Evolutionary conservation across 176 grass and related monocot species (phyloP).

Genomic region (Tillandsia fasciculata): DNA sequence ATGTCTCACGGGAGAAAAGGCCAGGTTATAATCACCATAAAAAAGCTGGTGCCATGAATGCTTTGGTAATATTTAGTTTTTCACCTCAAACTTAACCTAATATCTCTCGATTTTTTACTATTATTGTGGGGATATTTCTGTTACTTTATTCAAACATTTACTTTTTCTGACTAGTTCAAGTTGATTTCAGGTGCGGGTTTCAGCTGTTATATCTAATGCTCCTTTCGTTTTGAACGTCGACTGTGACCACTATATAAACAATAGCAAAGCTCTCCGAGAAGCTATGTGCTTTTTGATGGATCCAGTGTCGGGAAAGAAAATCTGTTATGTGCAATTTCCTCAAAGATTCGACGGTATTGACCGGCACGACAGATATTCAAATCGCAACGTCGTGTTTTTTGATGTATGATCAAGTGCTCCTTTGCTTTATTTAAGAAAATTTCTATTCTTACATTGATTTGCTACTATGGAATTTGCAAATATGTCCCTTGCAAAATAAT

Average conservation of each 20-base stretch:
- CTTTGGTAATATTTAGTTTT: slow-evolving; percentile 29
- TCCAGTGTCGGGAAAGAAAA: slow-evolving; percentile 39
- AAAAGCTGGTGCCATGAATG: slow-evolving; percentile 52
- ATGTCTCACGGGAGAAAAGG: slow-evolving; percentile 49
- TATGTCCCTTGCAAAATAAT: too few species aligned
- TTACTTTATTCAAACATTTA: neutral
- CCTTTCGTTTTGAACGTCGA: slow-evolving; percentile 50
- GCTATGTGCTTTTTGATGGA: slow-evolving; percentile 57
- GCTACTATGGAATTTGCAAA: too few species aligned
- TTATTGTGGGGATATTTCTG: neutral
- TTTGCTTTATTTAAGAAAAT: neutral
- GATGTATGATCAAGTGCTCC: slow-evolving; percentile 26
- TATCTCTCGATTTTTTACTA: neutral
- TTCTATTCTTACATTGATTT: too few species aligned
- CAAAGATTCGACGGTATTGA: slow-evolving; percentile 55
- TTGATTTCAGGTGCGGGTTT: slow-evolving; percentile 32
- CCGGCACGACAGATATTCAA: slow-evolving; percentile 42
- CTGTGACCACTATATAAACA: slow-evolving; percentile 51
- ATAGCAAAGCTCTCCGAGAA: slow-evolving; percentile 39
- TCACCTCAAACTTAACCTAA: neutral
- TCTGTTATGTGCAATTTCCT: slow-evolving; percentile 46
- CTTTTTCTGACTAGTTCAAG: slow-evolving; percentile 5
- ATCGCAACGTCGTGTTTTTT: slow-evolving; percentile 48
- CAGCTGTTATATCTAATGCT: slow-evolving; percentile 42
- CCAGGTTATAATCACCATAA: slow-evolving; percentile 45